Evolutionary conservation across 2,329 filamentous ascomycete species (phyloP).

Genomic region (Calonectria hawksworthii): DNA sequence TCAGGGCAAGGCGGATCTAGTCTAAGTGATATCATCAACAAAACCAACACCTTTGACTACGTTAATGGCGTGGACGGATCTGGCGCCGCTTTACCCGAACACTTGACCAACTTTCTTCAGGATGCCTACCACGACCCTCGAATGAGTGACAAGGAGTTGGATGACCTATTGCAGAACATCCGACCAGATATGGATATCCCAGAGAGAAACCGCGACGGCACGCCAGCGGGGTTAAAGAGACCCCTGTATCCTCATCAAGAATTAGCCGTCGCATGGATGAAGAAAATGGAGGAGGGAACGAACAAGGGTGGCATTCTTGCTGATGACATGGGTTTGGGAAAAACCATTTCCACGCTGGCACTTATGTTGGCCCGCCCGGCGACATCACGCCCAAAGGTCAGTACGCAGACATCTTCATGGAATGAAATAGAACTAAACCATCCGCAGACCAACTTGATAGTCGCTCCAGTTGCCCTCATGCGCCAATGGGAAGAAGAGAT

Average conservation of each 20-base stretch:
- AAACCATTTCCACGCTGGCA: conserved; percentile 87
- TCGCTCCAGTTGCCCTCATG: conserved; percentile 84
- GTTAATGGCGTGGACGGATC: conserved; percentile 50
- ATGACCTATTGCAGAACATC: conserved; percentile 79
- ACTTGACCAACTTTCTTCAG: conserved; percentile 51
- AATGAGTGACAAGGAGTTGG: conserved; percentile 73
- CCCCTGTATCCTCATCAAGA: conserved; percentile 86
- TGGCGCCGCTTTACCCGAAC: conserved; percentile 54
- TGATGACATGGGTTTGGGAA: conserved; percentile 94
- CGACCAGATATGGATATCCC: conserved; percentile 77
- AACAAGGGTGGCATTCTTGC: conserved; percentile 92
- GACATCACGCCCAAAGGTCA: conserved; percentile 54
- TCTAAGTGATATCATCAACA: conserved; percentile 54
- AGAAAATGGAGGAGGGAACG: conserved; percentile 80
- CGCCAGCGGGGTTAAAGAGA: conserved; percentile 77
- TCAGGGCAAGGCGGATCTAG: conserved; percentile 16
- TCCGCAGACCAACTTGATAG: conserved; percentile 81
- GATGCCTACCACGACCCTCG: conserved; percentile 55
- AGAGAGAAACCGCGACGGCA: conserved; percentile 74
- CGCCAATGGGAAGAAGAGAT: conserved; percentile 91
- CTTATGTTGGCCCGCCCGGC: conserved; percentile 80
- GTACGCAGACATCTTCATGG: not conserved
- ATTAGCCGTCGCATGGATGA: conserved; percentile 86
- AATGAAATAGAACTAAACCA: conserved; percentile 42
- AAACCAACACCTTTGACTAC: conserved; percentile 55